These are phyloP conservation scores for Eragrostis tef DNA, from an alignment of 202 grass and related monocot species.

Conservation along the genomic window DNA sequence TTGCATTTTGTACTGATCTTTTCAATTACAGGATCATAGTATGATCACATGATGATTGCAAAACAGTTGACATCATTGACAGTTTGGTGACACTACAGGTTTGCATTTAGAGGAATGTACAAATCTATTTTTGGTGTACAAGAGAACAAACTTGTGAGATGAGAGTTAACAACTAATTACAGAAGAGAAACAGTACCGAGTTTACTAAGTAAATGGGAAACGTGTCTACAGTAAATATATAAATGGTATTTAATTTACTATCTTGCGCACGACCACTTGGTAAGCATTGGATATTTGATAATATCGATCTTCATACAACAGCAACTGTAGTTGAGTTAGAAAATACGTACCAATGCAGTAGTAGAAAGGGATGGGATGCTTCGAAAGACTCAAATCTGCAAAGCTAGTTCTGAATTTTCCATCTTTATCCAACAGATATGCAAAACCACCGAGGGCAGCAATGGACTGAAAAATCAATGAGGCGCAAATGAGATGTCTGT, in stretches of 20 bases:
- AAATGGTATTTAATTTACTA: too few relatives aligned
- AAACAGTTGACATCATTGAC: too few relatives aligned
- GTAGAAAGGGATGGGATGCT: constrained; percentile 79
- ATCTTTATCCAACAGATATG: constrained; percentile 37
- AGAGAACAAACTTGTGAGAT: too few relatives aligned
- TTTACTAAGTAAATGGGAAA: neutral
- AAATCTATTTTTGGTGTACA: too few relatives aligned
- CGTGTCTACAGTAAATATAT: too few relatives aligned
- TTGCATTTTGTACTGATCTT: too few relatives aligned
- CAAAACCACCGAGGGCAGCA: constrained; percentile 62
- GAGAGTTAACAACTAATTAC: too few relatives aligned
- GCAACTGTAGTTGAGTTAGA: constrained; percentile 4
- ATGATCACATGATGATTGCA: too few relatives aligned
- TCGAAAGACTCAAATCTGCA: constrained; percentile 73
- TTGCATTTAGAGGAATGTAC: too few relatives aligned
- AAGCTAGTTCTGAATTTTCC: constrained; percentile 66
- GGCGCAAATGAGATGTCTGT: neutral
- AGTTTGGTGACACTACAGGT: too few relatives aligned
- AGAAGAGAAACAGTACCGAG: too few relatives aligned
- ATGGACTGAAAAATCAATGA: constrained; percentile 52
- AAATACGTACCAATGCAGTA: constrained; percentile 63
- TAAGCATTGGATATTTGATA: neutral
- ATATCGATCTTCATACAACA: neutral
- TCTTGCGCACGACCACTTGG: neutral
- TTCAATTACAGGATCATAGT: too few relatives aligned